These are phyloP conservation scores for Starmerella gropengiesseri DNA, from an alignment of 805 yeast species.

Conservation along the genomic window DNA sequence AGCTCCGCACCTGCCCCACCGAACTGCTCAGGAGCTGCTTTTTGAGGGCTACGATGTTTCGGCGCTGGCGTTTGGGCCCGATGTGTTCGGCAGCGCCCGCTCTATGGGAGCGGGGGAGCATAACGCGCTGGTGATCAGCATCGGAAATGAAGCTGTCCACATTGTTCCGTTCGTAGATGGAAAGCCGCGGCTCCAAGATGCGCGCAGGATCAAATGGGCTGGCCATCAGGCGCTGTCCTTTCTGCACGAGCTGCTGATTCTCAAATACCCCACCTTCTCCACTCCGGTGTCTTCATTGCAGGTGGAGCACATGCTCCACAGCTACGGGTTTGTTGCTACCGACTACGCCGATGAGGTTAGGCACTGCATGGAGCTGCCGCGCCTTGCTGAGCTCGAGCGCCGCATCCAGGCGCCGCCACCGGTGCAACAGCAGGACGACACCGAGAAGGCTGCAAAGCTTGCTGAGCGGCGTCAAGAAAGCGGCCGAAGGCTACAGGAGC, in stretches of 20 bases:
- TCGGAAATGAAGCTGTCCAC: constrained; percentile 75
- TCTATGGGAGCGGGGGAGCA: background rate
- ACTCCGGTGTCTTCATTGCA: constrained; percentile 54
- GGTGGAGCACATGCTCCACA: constrained; percentile 54
- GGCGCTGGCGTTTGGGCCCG: constrained; percentile 68
- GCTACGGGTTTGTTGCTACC: constrained; percentile 65
- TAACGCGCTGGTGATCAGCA: constrained; percentile 63
- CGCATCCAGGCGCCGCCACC: constrained; percentile 74
- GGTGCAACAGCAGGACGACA: constrained; percentile 40
- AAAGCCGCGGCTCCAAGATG: constrained; percentile 48
- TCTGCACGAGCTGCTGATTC: constrained; percentile 48
- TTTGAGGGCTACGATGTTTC: constrained; percentile 78
- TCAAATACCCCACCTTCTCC: constrained; percentile 91
- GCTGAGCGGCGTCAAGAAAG: constrained; percentile 74
- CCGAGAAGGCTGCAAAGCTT: constrained; percentile 67
- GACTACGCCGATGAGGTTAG: constrained; percentile 57
- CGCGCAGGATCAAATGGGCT: constrained; percentile 86
- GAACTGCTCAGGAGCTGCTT: constrained; percentile 64
- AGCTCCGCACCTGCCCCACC: constrained; percentile 57
- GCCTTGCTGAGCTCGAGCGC: constrained; percentile 56
- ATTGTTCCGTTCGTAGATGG: constrained; percentile 74
- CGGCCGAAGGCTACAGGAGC: constrained; percentile 83
- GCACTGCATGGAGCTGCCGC: constrained; percentile 46
- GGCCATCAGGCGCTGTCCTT: constrained; percentile 63
- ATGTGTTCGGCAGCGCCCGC: constrained; percentile 60